A percentile compares a stretch with the other conserved stretches of the same genome.
Evolutionary conservation across 2,329 filamentous ascomycete species (phyloP).

Genomic region (Ceratocystis lukuohia): DNA sequence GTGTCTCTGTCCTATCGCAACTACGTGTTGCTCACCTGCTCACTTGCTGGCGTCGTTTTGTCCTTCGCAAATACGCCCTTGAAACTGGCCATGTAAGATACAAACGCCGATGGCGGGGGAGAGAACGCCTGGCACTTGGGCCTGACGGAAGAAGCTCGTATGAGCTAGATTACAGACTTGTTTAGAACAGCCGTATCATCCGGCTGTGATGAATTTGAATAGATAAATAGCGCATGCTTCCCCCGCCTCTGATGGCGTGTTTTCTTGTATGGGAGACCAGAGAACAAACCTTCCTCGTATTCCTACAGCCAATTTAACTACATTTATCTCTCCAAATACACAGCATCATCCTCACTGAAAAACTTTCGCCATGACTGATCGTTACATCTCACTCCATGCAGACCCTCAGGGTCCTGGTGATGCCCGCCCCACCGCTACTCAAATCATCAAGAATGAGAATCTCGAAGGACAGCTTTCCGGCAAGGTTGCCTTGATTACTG

Average conservation of each 20-base stretch:
- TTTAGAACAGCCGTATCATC: not conserved
- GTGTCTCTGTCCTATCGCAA: too few relatives aligned
- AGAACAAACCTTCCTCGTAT: not conserved
- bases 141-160: not conserved
- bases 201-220: not conserved
- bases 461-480: conserved; percentile 3
- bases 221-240: not conserved
- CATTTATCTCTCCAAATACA: not conserved
- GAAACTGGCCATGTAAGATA: not conserved
- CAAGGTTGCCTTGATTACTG: conserved; percentile 29
- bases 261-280: not conserved
- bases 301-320: not conserved
- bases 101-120: not conserved
- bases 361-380: conserved; percentile 21
- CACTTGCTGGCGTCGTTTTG: too few relatives aligned
- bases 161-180: not conserved
- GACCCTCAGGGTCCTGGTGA: not conserved
- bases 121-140: not conserved
- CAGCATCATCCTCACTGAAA: not conserved
- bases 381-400: conserved; percentile 11
- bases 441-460: conserved; percentile 6
- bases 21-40: too few relatives aligned
- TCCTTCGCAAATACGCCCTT: too few relatives aligned
- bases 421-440: not conserved
- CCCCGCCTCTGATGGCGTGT: not conserved